Conservation (phyloP, 208 protist genomes). For the Kentomonas sorsogonicus region DNA sequence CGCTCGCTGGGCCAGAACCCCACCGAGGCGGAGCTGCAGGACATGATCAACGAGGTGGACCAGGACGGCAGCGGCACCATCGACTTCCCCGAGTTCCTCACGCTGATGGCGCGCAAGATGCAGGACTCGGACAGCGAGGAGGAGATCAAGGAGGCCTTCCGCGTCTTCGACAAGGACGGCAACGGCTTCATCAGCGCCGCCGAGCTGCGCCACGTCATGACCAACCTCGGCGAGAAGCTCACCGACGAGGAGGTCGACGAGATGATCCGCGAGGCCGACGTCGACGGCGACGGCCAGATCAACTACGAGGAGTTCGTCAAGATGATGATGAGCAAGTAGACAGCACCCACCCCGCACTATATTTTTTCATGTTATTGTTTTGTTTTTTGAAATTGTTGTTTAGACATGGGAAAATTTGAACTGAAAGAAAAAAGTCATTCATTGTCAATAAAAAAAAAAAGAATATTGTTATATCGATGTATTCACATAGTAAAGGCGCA, state of each 20-base stretch:
- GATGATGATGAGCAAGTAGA: conserved; percentile 86
- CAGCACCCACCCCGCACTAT: too few species aligned
- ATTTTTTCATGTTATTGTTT: too few species aligned
- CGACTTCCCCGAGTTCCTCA: conserved; percentile 94
- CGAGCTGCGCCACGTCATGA: conserved; percentile 94
- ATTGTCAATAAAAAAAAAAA: conserved; percentile 12
- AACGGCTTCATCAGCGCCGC: conserved; percentile 92
- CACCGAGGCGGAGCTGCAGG: conserved; percentile 92
- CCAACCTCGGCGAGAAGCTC: conserved; percentile 93
- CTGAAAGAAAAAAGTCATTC: conserved; percentile 7
- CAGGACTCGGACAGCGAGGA: conserved; percentile 91
- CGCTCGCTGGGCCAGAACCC: conserved; percentile 98
- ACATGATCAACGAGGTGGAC: conserved; percentile 98
- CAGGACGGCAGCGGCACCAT: conserved; percentile 93
- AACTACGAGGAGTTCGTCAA: conserved; percentile 83
- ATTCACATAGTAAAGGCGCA: too few species aligned
- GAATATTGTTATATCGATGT: not conserved
- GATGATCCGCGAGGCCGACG: conserved; percentile 87
- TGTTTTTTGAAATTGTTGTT: too few species aligned
- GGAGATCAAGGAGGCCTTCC: conserved; percentile 94
- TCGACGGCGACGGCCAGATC: conserved; percentile 79
- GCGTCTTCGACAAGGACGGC: conserved; percentile 94
- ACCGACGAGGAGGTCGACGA: conserved; percentile 91
- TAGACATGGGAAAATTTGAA: not conserved
- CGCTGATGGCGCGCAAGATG: conserved; percentile 87